Evolutionary conservation across 2,329 filamentous ascomycete species (phyloP).

Genomic region (Neophaeococcomyces mojaviensis): DNA sequence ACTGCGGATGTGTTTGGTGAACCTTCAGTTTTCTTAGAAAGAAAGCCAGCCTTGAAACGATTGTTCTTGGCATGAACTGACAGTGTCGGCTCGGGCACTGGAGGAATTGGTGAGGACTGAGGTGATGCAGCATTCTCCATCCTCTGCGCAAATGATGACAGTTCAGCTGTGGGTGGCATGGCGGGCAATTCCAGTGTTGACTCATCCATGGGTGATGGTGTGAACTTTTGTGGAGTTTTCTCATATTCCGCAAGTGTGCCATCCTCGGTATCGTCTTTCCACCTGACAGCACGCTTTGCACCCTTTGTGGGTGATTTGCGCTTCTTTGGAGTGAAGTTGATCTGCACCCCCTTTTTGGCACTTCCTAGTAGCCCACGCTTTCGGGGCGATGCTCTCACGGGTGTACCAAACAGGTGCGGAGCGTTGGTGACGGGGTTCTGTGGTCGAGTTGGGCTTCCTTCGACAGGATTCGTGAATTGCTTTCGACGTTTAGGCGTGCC

Average conservation of each 20-base stretch:
- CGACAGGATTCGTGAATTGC: slow-evolving; percentile 26
- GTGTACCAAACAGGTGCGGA: slow-evolving; percentile 47
- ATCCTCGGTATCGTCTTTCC: slow-evolving; percentile 84
- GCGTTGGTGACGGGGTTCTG: slow-evolving; percentile 30
- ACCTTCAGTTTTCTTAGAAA: slow-evolving; percentile 60
- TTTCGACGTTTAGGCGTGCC: slow-evolving; percentile 71
- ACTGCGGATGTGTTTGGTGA: slow-evolving; percentile 46
- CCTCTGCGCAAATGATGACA: slow-evolving; percentile 30
- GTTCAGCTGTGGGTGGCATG: slow-evolving; percentile 46
- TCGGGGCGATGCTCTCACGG: slow-evolving; percentile 71
- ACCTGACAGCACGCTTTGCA: slow-evolving; percentile 71
- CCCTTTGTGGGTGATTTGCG: slow-evolving; percentile 55
- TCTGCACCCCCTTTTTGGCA: slow-evolving; percentile 59
- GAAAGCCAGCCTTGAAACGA: slow-evolving; percentile 82
- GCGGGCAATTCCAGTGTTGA: slow-evolving; percentile 50
- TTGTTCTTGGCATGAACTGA: slow-evolving; percentile 60
- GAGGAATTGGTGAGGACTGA: slow-evolving; percentile 51
- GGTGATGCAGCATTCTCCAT: slow-evolving; percentile 27
- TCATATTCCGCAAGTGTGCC: slow-evolving; percentile 84
- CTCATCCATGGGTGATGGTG: slow-evolving; percentile 31
- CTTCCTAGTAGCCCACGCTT: slow-evolving; percentile 58
- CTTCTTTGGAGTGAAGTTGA: slow-evolving; percentile 71
- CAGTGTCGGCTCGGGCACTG: slow-evolving; percentile 47
- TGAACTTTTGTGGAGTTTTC: slow-evolving; percentile 68
- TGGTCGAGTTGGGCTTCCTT: slow-evolving; percentile 42